A percentile compares a stretch with the other conserved stretches of the same genome.
Conservation (phyloP, 768 basidiomycete species). For the Coprinopsis sp. region DNA sequence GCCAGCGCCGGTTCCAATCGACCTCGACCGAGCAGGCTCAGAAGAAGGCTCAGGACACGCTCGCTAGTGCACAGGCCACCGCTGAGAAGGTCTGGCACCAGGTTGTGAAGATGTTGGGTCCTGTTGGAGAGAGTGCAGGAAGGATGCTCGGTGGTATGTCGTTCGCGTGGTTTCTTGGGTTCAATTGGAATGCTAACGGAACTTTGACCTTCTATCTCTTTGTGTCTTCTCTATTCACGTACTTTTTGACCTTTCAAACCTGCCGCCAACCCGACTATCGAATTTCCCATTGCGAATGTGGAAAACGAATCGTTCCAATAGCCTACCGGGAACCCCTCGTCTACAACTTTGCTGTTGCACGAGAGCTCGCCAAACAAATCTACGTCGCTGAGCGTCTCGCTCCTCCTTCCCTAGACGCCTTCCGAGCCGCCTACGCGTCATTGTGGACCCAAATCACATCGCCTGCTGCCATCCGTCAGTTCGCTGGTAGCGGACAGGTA, state of each 20-base stretch:
- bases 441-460: conserved; percentile 60
- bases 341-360: conserved; percentile 75
- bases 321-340: conserved; percentile 74
- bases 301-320: conserved; percentile 12
- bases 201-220: neutral
- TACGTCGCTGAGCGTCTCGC: conserved; percentile 68
- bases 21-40: conserved; percentile 45
- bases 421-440: conserved; percentile 57
- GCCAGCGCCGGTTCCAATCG: conserved; percentile 38
- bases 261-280: no score
- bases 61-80: conserved; percentile 53
- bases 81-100: conserved; percentile 50
- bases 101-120: conserved; percentile 43
- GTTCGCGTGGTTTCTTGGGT: neutral
- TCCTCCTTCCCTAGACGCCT: conserved; percentile 57
- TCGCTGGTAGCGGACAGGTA: conserved; percentile 60
- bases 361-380: conserved; percentile 72
- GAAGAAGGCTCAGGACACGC: conserved; percentile 68
- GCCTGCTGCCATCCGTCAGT: conserved; percentile 55
- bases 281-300: neutral
- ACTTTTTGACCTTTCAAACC: neutral
- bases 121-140: conserved; percentile 48
- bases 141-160: conserved; percentile 46
- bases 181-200: neutral
- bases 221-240: neutral